Base-by-base conservation (phyloP, 805 yeast species). In the Candida tibetensis region DNA sequence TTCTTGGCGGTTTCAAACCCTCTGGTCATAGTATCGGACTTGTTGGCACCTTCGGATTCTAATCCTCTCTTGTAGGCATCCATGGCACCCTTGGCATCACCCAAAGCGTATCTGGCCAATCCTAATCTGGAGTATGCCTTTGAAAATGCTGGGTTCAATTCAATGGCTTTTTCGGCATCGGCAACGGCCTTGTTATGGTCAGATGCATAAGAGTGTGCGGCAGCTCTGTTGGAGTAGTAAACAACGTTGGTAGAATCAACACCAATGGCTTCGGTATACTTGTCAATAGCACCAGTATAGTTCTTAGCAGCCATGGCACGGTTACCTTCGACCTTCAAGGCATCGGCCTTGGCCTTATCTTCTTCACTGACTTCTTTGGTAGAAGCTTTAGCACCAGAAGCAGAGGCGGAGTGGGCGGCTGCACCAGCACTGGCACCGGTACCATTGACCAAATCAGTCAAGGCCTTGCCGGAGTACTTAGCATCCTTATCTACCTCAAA, bases 71-170 rank as follows among this genome's bases (percentile, higher is more conserved):
- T 81, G 66, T 93, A 93, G 19, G 98, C 97, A 33, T 88, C 84
- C 71, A 89, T 71, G 9, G 99, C 78, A 36, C 84, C 95, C 63
- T 85, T 81, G 42, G 91, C 81, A 57, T 90, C 91, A n/a, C 95
- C 95, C 42, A 85, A 71, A n/a, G 96, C 95, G 62, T 83, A 91
- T 57, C 83, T 80, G 4, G 99, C 98, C 51, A 90, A 79, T 2
- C 98, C 99, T 49, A 93, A 72, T 63, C 99, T 82, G 4, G 96
- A 86, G 74, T 89, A 93, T 8, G 95, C 96, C 70, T 91, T 90
- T 22, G 96, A 81, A 53, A 87, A 93, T 5, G 69, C 53, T 37
- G 96, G 84, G 57, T 91, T 89, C 36, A 81, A 68, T 44, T 77
- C 74, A 40, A 88, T 81, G 29, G 99, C 96, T 39, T 71, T 69